Percentiles rank a stretch among this genome's conserved stretches.
phyloP scores from a whole-genome alignment of 1,284 basidiomycete genomes.

The Puccinia polysora region DNA sequence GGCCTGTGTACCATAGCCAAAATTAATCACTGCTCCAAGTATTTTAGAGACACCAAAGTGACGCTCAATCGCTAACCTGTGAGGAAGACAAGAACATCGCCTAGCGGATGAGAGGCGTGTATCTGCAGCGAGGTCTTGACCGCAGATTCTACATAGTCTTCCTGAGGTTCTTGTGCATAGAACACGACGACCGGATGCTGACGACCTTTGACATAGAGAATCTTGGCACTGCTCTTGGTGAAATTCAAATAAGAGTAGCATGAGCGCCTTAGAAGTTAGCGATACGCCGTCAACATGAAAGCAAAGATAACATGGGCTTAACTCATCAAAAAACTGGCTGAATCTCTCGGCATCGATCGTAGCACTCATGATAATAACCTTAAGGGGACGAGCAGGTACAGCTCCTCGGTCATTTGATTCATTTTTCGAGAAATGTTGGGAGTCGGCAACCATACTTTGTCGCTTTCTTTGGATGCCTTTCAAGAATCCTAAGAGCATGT shows the following conservation, averaged over 20 bases:
- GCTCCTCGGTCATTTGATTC: neutral
- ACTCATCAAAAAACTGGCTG: conserved; percentile 78
- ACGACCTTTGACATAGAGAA: conserved; percentile 84
- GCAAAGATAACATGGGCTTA: conserved; percentile 7
- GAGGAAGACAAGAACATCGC: conserved; percentile 89
- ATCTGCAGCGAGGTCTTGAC: conserved; percentile 86
- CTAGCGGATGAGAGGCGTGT: conserved; percentile 70
- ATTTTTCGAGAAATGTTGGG: conserved; percentile 54
- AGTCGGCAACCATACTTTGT: conserved; percentile 57
- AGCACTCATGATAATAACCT: conserved; percentile 94
- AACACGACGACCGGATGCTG: conserved; percentile 71
- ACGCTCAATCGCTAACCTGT: conserved; percentile 62
- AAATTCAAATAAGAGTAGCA: too few species aligned
- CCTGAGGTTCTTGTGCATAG: conserved; percentile 66
- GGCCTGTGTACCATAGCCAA: conserved; percentile 59
- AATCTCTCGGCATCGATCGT: conserved; percentile 94
- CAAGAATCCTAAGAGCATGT: conserved; percentile 83
- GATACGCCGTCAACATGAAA: too few species aligned
- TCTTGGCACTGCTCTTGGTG: conserved; percentile 62
- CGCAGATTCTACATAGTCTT: conserved; percentile 83
- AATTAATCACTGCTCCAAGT: conserved; percentile 8
- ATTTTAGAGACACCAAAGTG: neutral
- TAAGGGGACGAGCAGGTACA: conserved; percentile 58
- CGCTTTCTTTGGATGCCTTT: conserved; percentile 59
- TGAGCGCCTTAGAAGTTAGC: too few species aligned